Evolutionary conservation across 192 early-diverging fungal genomes (phyloP).

Genomic region (Entophlyctis luteolus): DNA sequence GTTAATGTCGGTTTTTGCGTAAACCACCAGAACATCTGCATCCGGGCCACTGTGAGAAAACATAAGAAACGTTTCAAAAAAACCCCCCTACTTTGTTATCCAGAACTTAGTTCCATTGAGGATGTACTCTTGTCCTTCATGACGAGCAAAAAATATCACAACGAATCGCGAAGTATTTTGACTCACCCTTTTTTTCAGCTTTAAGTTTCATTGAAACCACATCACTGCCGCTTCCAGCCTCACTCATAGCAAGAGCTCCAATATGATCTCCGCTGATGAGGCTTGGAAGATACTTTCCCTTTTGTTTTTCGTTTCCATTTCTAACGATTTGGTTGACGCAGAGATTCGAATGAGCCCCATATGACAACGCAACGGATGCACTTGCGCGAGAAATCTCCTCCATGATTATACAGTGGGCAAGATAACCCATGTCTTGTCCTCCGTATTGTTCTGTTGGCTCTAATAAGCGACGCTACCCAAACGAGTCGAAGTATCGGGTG

Average conservation of each 20-base stretch:
- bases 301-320: constrained; percentile 83
- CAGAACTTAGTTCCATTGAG: constrained; percentile 91
- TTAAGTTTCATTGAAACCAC: constrained; percentile 85
- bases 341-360: constrained; percentile 95
- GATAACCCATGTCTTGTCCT: constrained; percentile 83
- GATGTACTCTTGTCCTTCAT: constrained; percentile 64
- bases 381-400: constrained; percentile 88
- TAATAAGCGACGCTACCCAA: background rate
- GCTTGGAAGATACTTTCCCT: constrained; percentile 83
- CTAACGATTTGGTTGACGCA: constrained; percentile 95
- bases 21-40: constrained; percentile 84
- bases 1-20: constrained; percentile 79
- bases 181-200: constrained; percentile 70
- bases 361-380: constrained; percentile 84
- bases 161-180: background rate
- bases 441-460: constrained; percentile 67
- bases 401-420: constrained; percentile 87
- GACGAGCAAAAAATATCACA: background rate
- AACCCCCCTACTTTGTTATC: constrained; percentile 74
- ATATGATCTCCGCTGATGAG: constrained; percentile 84
- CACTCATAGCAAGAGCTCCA: constrained; percentile 93
- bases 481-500: background rate
- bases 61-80: background rate
- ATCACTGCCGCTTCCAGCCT: constrained; percentile 84
- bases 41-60: constrained; percentile 54